Base-by-base conservation (phyloP, 352 stramenopile species). In the Pythium biforme region DNA sequence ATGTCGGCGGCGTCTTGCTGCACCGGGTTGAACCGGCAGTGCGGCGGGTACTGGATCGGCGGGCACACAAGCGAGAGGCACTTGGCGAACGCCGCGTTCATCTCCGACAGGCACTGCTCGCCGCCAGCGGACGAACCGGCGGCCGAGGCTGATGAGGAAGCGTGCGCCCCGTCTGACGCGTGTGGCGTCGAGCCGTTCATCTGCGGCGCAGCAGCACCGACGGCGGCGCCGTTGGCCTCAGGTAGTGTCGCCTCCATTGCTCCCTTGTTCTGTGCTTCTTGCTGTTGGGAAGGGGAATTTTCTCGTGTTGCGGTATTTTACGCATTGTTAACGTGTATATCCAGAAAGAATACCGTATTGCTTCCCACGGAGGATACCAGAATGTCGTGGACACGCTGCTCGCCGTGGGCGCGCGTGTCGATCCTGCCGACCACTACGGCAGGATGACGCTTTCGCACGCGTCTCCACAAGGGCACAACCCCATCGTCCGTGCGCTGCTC, bases 11-110 rank as follows among this genome's bases (percentile, higher is more conserved):
- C 78, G 61, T 94, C 84, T 43, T 87, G 77, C 29, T 89, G 84
- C 62, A 94, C 79, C 4, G 84, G 84, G 55, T 94, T 94, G 51
- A 90, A 88, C n/a, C 82, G 84, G 58, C 79, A 90, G 64, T 91
- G 84, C 49, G 84, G 84, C 34, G 84, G 82, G 70, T 94, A 94
- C 69, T 92, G 81, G 60, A 94, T 90, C 14, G 80, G 83, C 31
- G 84, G 79, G 37, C 83, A 89, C 61, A 92, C 84, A 15, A 92
- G 74, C 47, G 79, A 78, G 47, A 94, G 70, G 60, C 81, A 84
- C 53, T 86, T 87, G 34, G 82, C 84, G 59, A 92, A 89, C 50
- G 81, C 64, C 33, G 70, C 66, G 64, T 94, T 94, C 84, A 94
- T 94, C 46, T 85, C 74, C 33, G 68, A 63, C 26, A 93, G 69